A percentile compares a stretch with the other conserved stretches of the same genome.
phyloP scores from a whole-genome alignment of 305 asterid species.

The Solanum hybrid region DNA sequence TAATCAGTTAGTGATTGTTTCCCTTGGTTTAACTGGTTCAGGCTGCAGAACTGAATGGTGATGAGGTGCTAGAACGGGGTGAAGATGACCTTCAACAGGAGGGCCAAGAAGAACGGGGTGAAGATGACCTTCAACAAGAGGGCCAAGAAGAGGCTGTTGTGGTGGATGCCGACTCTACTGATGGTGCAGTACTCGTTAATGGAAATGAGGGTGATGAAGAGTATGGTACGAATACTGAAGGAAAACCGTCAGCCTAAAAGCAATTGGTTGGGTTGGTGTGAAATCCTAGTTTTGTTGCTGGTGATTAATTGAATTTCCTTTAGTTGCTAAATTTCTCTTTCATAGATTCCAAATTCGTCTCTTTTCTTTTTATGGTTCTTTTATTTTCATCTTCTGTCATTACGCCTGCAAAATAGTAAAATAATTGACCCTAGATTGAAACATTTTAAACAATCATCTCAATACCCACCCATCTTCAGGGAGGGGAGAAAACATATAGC shows the following conservation, averaged over 20 bases:
- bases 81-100: conserved; percentile 29
- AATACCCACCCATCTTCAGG: background rate
- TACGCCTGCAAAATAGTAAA: background rate
- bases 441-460: background rate
- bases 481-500: background rate
- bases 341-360: conserved; percentile 9
- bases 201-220: conserved; percentile 84
- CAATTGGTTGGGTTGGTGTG: conserved; percentile 72
- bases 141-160: conserved; percentile 61
- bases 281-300: conserved; percentile 67
- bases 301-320: conserved; percentile 69
- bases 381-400: background rate
- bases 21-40: conserved; percentile 1
- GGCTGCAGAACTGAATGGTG: conserved; percentile 51
- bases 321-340: conserved; percentile 25
- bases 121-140: conserved; percentile 27
- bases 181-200: conserved; percentile 73
- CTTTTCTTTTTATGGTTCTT: background rate
- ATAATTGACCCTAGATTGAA: background rate
- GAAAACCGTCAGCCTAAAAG: conserved; percentile 86
- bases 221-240: conserved; percentile 91
- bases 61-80: conserved; percentile 40
- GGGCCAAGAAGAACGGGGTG: conserved; percentile 26
- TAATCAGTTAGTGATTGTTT: background rate
- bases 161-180: conserved; percentile 80